Base-by-base conservation (phyloP, 345 rosid genomes). In the Hibiscus tridactylites region DNA sequence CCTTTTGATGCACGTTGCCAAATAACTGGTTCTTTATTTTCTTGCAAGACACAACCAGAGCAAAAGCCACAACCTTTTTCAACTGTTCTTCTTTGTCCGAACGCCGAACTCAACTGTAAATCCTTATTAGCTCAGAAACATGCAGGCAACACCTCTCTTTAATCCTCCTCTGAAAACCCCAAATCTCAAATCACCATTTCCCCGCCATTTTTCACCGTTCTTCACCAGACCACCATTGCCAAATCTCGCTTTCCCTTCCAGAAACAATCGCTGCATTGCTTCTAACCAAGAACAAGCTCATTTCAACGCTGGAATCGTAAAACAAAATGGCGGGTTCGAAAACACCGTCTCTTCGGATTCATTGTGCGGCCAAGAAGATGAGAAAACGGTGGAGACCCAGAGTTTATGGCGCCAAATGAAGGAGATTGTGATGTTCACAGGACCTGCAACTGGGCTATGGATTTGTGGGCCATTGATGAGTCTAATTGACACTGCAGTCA, bases 381-480 rank as follows among this genome's bases (percentile, higher is more conserved):
- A 37, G 24, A 44, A 54, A 47, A 71, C 42, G 7, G 80, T 88
- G 75, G 87, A 77, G 78, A 74, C 76, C 77, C 95, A 79, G 87
- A 82, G 86, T 68, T 75, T 90, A 33, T 91, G 88, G 96, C 79
- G 79, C 9, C 97, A 90, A 75, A 79, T 88, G 82, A 88, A 83
- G 79, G 92, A 91, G 81, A 91, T 94, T 52, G 79, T 85, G 0
- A 77, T 77, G 87, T 91, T 94, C 50, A 86, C 96, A 0, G 98
- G 96, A 53, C 99, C 98, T 1, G 99, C 97, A 1, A 83, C 97
- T 0, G 97, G 93, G 49, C 80, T 91, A 31, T 91, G 97, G 98
- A 80, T 93, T 1, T 93, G 97, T 78, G 95, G 88, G 31, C 97
- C 98, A 17, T 78, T 93, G 85, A 91, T 93, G 98, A 93, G 98